Conservation (phyloP, 768 basidiomycete genomes). For the Pleurotus citrinopileatus region DNA sequence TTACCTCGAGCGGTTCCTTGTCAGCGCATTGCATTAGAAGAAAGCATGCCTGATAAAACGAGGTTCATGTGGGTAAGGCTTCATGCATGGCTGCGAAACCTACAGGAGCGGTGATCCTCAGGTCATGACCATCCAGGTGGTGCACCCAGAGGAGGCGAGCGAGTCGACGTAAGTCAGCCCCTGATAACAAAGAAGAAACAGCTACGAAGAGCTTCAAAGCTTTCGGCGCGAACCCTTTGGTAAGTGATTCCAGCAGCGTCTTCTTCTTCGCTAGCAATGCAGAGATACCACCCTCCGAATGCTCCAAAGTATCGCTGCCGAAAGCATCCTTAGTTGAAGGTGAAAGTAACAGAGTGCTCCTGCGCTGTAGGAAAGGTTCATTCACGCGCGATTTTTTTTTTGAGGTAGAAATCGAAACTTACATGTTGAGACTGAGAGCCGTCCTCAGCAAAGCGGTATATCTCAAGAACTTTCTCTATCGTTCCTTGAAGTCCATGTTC, state of each 20-base stretch:
- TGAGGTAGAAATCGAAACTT: slow-evolving; percentile 17
- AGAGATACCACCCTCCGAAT: slow-evolving; percentile 20
- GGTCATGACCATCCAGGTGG: slow-evolving; percentile 42
- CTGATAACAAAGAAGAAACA: slow-evolving; percentile 50
- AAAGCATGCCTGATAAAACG: slow-evolving; percentile 49
- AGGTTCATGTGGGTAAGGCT: not conserved
- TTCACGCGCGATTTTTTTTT: slow-evolving; percentile 14
- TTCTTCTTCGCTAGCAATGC: slow-evolving; percentile 32
- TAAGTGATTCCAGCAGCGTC: slow-evolving; percentile 39
- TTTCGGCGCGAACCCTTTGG: slow-evolving; percentile 42
- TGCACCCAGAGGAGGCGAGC: slow-evolving; percentile 57
- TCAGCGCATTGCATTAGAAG: slow-evolving; percentile 74
- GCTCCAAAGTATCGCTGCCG: slow-evolving; percentile 22
- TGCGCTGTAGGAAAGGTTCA: slow-evolving; percentile 26
- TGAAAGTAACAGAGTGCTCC: slow-evolving; percentile 39
- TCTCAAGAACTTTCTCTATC: slow-evolving; percentile 39
- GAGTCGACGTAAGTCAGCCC: slow-evolving; percentile 48
- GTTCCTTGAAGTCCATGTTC: slow-evolving; percentile 41
- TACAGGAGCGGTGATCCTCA: slow-evolving; percentile 47
- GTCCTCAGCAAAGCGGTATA: slow-evolving; percentile 52
- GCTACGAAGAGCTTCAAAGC: slow-evolving; percentile 61
- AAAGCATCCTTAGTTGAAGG: slow-evolving; percentile 20
- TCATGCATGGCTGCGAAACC: slow-evolving; percentile 18
- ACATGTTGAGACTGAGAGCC: slow-evolving; percentile 46
- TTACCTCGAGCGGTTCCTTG: slow-evolving; percentile 47